Conservation (phyloP, 1,139 yeast species). For the Candida neerlandica region DNA sequence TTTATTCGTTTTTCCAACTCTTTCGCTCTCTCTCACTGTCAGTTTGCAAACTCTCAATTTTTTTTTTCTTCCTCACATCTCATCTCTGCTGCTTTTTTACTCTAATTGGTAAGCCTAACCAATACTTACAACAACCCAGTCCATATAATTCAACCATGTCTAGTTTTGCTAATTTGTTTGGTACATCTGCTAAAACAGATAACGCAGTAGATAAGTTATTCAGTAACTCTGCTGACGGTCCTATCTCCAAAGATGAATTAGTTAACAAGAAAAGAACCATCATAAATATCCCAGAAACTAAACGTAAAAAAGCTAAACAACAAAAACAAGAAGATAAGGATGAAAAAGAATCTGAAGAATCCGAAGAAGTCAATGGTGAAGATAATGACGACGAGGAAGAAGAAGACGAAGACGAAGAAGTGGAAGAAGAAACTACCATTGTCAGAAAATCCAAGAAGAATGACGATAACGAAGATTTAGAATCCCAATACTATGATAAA, state of each 20-base stretch:
- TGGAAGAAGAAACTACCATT: constrained; percentile 19
- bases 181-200: constrained; percentile 29
- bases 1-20: too few relatives aligned
- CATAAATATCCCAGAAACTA: constrained; percentile 20
- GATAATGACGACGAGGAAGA: constrained; percentile 16
- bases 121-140: background rate
- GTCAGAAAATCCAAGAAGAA: constrained; percentile 25
- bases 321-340: constrained; percentile 15
- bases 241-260: constrained; percentile 35
- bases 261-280: constrained; percentile 27
- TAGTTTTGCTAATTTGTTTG: constrained; percentile 39
- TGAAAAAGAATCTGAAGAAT: constrained; percentile 15
- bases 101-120: background rate
- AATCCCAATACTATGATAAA: constrained; percentile 48
- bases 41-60: too few relatives aligned
- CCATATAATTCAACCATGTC: constrained; percentile 25
- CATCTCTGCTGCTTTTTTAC: constrained; percentile 5
- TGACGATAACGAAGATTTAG: constrained; percentile 50
- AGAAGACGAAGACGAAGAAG: constrained; percentile 18
- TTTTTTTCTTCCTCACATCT: background rate
- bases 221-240: constrained; percentile 35
- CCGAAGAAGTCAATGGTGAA: constrained; percentile 20
- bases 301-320: constrained; percentile 12
- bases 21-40: too few relatives aligned
- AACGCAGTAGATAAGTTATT: constrained; percentile 46